A percentile compares a stretch with the other conserved stretches of the same genome.
Conservation (phyloP, 495 filamentous ascomycete species). For the Hyaloscypha finlandica region DNA sequence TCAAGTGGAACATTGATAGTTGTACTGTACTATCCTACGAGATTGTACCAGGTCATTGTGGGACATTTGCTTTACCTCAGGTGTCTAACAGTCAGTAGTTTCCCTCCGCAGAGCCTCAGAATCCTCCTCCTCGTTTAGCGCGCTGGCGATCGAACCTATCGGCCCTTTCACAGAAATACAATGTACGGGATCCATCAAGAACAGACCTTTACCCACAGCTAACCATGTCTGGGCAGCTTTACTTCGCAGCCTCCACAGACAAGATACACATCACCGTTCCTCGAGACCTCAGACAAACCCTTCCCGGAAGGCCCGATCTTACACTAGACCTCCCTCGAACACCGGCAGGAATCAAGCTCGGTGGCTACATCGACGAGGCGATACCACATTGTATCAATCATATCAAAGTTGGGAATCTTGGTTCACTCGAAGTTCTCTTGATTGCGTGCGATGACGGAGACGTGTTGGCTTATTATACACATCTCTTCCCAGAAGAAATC, state of each 20-base stretch:
- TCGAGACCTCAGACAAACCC: conserved; percentile 57
- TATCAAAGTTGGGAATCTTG: conserved; percentile 76
- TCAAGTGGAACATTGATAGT: background rate
- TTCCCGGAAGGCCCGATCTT: conserved; percentile 62
- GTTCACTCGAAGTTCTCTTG: conserved; percentile 76
- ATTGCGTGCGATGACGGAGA: conserved; percentile 87
- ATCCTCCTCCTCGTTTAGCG: conserved; percentile 31
- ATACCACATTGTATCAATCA: conserved; percentile 76
- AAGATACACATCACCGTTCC: conserved; percentile 78
- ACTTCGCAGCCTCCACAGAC: conserved; percentile 74
- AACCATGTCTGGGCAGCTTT: conserved; percentile 44
- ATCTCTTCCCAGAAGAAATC: conserved; percentile 17
- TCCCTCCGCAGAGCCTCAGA: background rate
- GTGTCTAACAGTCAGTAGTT: conserved; percentile 2
- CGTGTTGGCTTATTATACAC: conserved; percentile 76
- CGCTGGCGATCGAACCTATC: conserved; percentile 49
- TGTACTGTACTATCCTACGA: background rate
- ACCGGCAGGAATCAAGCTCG: conserved; percentile 36
- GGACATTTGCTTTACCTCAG: background rate
- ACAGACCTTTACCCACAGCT: background rate
- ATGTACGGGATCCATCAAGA: conserved; percentile 34
- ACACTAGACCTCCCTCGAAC: conserved; percentile 65
- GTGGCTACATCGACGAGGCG: conserved; percentile 56
- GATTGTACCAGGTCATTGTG: background rate
- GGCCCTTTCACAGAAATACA: conserved; percentile 49